Conservation (phyloP, 2,329 filamentous ascomycete species). For the Pseudocercospora pini-densiflorae region DNA sequence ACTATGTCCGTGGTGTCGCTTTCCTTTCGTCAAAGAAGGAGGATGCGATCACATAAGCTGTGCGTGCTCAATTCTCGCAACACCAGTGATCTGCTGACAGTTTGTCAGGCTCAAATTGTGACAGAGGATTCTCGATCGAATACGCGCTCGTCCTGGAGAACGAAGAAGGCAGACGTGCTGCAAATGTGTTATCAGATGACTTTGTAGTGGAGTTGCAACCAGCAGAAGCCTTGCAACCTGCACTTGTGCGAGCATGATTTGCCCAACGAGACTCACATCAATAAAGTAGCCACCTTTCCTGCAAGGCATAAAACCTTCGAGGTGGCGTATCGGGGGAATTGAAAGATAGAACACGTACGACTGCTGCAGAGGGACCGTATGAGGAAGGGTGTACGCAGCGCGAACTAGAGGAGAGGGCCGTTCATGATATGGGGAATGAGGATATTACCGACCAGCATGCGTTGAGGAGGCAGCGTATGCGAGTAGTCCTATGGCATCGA, state of each 20-base stretch:
- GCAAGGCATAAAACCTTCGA: too few species aligned
- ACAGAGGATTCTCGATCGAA: slow-evolving; percentile 9
- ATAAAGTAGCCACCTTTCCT: too few species aligned
- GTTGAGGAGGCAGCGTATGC: too few species aligned
- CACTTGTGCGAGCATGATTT: too few species aligned
- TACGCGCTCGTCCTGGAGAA: slow-evolving; percentile 23
- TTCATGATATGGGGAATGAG: too few species aligned
- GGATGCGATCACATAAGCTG: slow-evolving; percentile 20
- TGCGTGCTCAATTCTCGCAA: not conserved
- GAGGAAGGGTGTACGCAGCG: too few species aligned
- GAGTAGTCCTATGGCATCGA: too few species aligned
- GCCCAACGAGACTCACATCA: too few species aligned
- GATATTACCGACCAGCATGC: too few species aligned
- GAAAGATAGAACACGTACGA: not conserved
- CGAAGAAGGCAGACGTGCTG: slow-evolving; percentile 15
- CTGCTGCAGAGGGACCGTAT: too few species aligned
- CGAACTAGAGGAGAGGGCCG: too few species aligned
- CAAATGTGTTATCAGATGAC: not conserved
- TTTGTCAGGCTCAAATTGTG: slow-evolving; percentile 14
- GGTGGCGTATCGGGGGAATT: not conserved
- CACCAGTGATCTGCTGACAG: not conserved
- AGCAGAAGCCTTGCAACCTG: not conserved
- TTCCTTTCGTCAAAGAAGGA: slow-evolving; percentile 20
- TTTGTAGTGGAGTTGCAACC: not conserved
- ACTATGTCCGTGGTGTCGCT: slow-evolving; percentile 23